These are phyloP conservation scores for Thermochaetoides thermophila DNA, from an alignment of 495 filamentous ascomycete species.

Conservation along the genomic window DNA sequence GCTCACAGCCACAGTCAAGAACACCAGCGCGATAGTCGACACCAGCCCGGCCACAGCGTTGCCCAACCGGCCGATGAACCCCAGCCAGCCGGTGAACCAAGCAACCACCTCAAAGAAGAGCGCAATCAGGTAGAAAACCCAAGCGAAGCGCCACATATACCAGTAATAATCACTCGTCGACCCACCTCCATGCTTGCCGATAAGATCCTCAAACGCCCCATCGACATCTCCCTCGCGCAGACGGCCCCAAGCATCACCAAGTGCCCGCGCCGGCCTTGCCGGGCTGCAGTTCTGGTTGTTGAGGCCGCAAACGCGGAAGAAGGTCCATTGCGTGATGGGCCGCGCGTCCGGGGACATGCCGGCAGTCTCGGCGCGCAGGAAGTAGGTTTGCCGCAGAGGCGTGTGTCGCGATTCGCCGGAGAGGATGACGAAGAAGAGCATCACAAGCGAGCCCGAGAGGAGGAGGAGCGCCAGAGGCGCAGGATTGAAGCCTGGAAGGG, in stretches of 20 bases:
- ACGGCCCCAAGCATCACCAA: slow-evolving; percentile 39
- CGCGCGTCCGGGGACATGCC: slow-evolving; percentile 53
- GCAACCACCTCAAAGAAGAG: slow-evolving; percentile 45
- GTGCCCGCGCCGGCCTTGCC: slow-evolving; percentile 27
- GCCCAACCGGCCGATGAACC: slow-evolving; percentile 35
- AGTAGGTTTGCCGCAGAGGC: slow-evolving; percentile 64
- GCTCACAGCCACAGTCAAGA: slow-evolving; percentile 30
- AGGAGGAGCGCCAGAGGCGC: slow-evolving; percentile 52
- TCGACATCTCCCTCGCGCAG: too few species aligned
- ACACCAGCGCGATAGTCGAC: slow-evolving; percentile 26
- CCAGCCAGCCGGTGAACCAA: slow-evolving; percentile 37
- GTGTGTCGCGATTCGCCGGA: slow-evolving; percentile 43
- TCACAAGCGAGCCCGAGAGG: slow-evolving; percentile 53
- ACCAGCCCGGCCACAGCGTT: slow-evolving; percentile 28
- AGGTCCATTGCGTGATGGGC: slow-evolving; percentile 65
- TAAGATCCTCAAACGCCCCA: slow-evolving; percentile 20
- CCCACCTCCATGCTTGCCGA: slow-evolving; percentile 28
- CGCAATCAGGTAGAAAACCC: slow-evolving; percentile 61
- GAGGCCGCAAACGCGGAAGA: slow-evolving; percentile 52
- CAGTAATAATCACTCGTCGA: slow-evolving; percentile 36
- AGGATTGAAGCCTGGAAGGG: slow-evolving; percentile 19
- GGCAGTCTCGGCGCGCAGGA: slow-evolving; percentile 60
- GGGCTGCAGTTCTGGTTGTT: slow-evolving; percentile 33
- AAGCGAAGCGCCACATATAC: slow-evolving; percentile 47
- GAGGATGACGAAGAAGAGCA: slow-evolving; percentile 71